Base-by-base conservation (phyloP, 2,329 filamentous ascomycete genomes). In the Alternaria incomplexa region DNA sequence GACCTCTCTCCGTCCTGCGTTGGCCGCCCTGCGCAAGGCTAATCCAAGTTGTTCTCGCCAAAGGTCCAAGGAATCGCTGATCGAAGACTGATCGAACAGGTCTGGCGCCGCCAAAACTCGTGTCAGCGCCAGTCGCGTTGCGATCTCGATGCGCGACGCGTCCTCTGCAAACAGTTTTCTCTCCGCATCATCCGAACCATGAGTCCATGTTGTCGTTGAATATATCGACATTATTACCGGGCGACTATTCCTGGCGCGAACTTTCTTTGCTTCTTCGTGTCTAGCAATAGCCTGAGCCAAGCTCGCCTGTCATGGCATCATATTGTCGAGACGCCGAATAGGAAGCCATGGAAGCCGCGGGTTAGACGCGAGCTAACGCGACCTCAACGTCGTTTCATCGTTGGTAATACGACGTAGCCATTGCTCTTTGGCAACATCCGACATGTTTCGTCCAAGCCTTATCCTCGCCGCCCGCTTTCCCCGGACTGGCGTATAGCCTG, bases 211-310 rank as follows among this genome's bases (percentile, higher is more conserved):
- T 54, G 55, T 66, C 69, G 67, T 67, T 56, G 67, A 65, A 56
- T 56, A 60, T 59, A 53, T 62, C 64, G 25, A 5, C 36, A 36
- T 15, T 25, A 12, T 61, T 52, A 67, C 58, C 53, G 26, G 36
- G 52, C 44, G 20, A 36, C 20, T 50, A 36, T 25, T 54, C 30
- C 22, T 47, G 48, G 44, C 46, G 44, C 32, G 46, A 51, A 51
- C 51, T 25, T 58, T 48, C 23, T 54, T 45, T 15, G 23, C 13
- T 43, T 60, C 28, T 55, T 63, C 17, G 57, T 61, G 22, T 40
- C 55, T 53, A 60, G 62, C 64, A 61, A 67, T 67, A 57, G 60
- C 58, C 65, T 62, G 58, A 64, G 69, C 68, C 68, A 69, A 71
- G 67, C 47, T 59, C 53, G 60, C 56, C 52, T 65, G 55, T 66